A percentile compares a stretch with the other conserved stretches of the same genome.
Conservation (phyloP, 2,329 filamentous ascomycete species). For the Verticillium albo-atrum region DNA sequence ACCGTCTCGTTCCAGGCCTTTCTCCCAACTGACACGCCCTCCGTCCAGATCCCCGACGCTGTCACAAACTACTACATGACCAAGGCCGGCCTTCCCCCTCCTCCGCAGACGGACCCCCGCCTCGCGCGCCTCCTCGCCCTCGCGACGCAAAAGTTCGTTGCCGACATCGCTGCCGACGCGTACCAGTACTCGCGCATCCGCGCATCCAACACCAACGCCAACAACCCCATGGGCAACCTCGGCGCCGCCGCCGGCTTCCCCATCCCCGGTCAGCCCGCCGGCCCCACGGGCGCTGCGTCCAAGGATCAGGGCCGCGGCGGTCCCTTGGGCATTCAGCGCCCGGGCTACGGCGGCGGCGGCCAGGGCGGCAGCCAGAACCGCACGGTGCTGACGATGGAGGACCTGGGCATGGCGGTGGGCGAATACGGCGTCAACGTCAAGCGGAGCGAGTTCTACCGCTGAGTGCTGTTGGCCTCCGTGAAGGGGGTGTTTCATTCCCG, state of each 20-base stretch:
- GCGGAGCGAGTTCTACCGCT: conserved; percentile 94
- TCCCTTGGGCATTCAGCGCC: conserved; percentile 68
- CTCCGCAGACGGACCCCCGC: conserved; percentile 83
- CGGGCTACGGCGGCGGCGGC: conserved; percentile 82
- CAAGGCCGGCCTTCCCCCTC: conserved; percentile 87
- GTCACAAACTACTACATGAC: conserved; percentile 98
- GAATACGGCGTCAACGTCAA: conserved; percentile 98
- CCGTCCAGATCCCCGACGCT: conserved; percentile 80
- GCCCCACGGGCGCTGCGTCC: conserved; percentile 48
- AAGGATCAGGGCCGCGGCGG: conserved; percentile 56
- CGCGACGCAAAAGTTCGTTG: conserved; percentile 98
- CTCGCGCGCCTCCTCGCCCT: conserved; percentile 91
- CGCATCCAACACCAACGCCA: conserved; percentile 79
- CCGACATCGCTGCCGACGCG: conserved; percentile 93
- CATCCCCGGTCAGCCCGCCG: conserved; percentile 55
- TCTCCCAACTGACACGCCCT: not conserved
- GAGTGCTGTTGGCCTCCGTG: conserved; percentile 1
- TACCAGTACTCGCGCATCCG: conserved; percentile 97
- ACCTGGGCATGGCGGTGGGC: conserved; percentile 93
- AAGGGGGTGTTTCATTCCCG: not conserved
- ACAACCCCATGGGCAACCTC: conserved; percentile 86
- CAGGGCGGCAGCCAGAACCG: conserved; percentile 84
- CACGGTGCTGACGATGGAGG: conserved; percentile 97
- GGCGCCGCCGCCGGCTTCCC: conserved; percentile 70
- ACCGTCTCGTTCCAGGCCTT: not conserved